Conservation (phyloP, 805 yeast species). For the Wickerhamiella lipophila region DNA sequence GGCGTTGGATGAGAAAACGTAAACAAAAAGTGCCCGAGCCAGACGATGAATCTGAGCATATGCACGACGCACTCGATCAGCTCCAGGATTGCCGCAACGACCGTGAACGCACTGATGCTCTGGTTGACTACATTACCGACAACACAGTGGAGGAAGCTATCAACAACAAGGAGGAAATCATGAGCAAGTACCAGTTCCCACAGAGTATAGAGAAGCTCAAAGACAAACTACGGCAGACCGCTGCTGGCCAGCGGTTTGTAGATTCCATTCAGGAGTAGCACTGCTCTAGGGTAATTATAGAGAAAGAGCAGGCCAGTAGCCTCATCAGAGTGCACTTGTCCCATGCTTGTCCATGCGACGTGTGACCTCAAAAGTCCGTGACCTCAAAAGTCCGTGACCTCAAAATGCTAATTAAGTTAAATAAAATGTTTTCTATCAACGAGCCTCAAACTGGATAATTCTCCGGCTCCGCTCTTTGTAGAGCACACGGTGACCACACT, state of each 20-base stretch:
- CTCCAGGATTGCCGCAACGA: conserved; percentile 18
- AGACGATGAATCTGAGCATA: not conserved
- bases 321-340: too few species aligned
- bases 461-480: conserved; percentile 96
- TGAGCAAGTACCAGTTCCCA: conserved; percentile 6
- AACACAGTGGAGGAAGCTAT: not conserved
- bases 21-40: conserved; percentile 6
- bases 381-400: too few species aligned
- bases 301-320: too few species aligned
- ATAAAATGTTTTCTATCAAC: conserved; percentile 30
- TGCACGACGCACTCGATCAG: conserved; percentile 2
- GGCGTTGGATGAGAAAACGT: conserved; percentile 46
- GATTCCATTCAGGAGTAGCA: not conserved
- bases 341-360: too few species aligned
- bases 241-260: not conserved
- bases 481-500: conserved; percentile 95
- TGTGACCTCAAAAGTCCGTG: too few species aligned
- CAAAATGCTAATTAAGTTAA: not conserved
- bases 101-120: conserved; percentile 18
- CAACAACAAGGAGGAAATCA: not conserved
- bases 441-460: conserved; percentile 78
- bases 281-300: too few species aligned
- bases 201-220: conserved; percentile 1
- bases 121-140: not conserved
- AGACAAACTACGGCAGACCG: not conserved